Evolutionary conservation across 192 early-diverging fungal species (phyloP).

Genomic region (Radiomyces spectabilis): DNA sequence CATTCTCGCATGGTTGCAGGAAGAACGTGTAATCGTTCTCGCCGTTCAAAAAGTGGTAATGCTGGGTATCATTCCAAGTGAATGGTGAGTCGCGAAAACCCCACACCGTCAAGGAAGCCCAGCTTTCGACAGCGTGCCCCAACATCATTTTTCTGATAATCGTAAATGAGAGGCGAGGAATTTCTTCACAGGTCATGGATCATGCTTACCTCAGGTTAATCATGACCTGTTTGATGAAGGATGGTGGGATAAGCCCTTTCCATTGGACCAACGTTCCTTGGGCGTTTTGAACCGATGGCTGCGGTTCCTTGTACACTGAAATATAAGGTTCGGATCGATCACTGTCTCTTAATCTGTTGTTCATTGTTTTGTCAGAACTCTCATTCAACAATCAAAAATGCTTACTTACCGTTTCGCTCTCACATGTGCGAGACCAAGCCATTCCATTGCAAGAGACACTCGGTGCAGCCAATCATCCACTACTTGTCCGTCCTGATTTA

Average conservation of each 20-base stretch:
- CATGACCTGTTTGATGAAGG: not conserved
- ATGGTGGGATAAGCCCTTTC: conserved; percentile 10
- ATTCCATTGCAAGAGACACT: conserved; percentile 12
- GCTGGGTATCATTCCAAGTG: conserved; percentile 11
- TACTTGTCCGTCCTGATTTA: not conserved
- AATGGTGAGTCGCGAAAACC: conserved; percentile 17
- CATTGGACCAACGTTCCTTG: not conserved
- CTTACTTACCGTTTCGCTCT: conserved; percentile 9
- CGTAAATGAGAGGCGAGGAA: not conserved
- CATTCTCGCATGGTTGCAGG: not conserved
- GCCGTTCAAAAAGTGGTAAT: conserved; percentile 9
- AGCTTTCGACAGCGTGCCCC: not conserved
- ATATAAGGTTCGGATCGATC: conserved; percentile 13
- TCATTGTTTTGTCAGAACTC: no score
- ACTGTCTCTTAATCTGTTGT: not conserved
- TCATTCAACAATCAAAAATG: not conserved
- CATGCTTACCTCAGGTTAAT: conserved; percentile 5
- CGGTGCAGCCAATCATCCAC: conserved; percentile 5
- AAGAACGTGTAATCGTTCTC: conserved; percentile 26
- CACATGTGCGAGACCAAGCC: conserved; percentile 14
- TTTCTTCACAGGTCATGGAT: not conserved
- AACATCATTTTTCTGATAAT: conserved; percentile 8
- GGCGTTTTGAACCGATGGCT: not conserved
- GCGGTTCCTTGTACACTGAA: conserved; percentile 9
- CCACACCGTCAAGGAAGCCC: conserved; percentile 19